These are phyloP conservation scores for Schoenoplectus triqueter DNA, from an alignment of 202 grass and related monocot species.

Conservation along the genomic window DNA sequence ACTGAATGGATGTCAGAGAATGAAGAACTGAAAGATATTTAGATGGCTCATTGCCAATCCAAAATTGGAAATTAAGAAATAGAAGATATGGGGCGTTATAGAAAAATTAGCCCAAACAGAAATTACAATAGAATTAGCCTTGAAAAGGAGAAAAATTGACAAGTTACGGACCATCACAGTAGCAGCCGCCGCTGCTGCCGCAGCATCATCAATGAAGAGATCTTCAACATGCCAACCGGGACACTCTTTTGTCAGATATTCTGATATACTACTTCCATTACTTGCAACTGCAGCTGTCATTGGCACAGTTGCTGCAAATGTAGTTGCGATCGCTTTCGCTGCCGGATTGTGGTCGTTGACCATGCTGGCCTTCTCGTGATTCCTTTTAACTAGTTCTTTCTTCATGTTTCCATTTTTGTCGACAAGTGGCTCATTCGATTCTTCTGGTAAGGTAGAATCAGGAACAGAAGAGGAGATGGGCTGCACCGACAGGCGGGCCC, in stretches of 20 bases:
- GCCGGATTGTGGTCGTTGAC: not conserved
- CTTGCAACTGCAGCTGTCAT: not conserved
- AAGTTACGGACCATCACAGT: slow-evolving; percentile 22
- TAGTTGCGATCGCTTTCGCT: slow-evolving; percentile 4
- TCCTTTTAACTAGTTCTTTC: not conserved
- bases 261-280: slow-evolving; percentile 68
- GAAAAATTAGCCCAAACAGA: not conserved
- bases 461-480: slow-evolving; percentile 33
- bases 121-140: not conserved
- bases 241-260: slow-evolving; percentile 93
- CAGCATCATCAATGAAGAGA: slow-evolving; percentile 59
- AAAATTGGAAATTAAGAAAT: too few relatives aligned
- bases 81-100: too few relatives aligned
- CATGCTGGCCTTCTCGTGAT: not conserved
- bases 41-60: not conserved
- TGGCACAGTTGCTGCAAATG: not conserved
- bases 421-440: slow-evolving; percentile 5
- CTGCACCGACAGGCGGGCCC: slow-evolving; percentile 55
- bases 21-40: not conserved
- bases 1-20: not conserved
- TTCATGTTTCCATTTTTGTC: not conserved
- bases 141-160: not conserved
- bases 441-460: slow-evolving; percentile 25
- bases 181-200: slow-evolving; percentile 14
- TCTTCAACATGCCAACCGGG: slow-evolving; percentile 89